Base-by-base conservation (phyloP, 495 filamentous ascomycete species). In the Pseudotulostoma volvatum region DNA sequence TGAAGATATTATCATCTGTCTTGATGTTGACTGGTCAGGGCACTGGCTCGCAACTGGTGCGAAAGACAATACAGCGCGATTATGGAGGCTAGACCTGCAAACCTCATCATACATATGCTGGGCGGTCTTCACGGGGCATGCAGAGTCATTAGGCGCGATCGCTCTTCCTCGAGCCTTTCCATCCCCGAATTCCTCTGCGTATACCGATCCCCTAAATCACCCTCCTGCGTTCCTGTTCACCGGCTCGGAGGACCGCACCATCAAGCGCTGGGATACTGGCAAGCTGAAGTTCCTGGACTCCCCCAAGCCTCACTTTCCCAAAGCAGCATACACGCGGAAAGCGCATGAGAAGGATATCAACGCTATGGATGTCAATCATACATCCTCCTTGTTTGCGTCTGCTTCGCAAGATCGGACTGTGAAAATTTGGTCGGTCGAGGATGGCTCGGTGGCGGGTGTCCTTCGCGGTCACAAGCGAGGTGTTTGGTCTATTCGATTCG, bases 321-420 rank as follows among this genome's bases (percentile, higher is more conserved):
- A 71, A 48, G 76, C 84, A 4, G 48, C 71, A 11, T 92, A 84
- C 47, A 94, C 88, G 3, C 72, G 87, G 23, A 83, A 93, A 58
- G 92, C 90, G 1, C 90, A 99, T 55, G 90, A 99, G 41, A 99
- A 96, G 48, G 90, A 99, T 45, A 99, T 99, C 62, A 99, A 99
- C 46, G 84, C 90, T 3, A 64, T 99, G 13, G 84, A 90, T 40
- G 66, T 87, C 23, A 80, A 79, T 45, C 70, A 76, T 17, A 64
- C 67, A 9, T 70, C 70, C 9, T 65, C 68, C 11, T 56, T 93
- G 1, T 94, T 96, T 55, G 90, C 92, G 9, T 93, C 87, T 0
- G 90, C 90, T 25, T 95, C 88, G 8, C 90, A 96, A 56, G 90
- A 99, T 56, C 79, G 81, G 38, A 92, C 84, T 0, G 84, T 94